These are phyloP conservation scores for Colletotrichum euphorbiae DNA, from an alignment of 2,329 filamentous ascomycete genomes.

Conservation along the genomic window DNA sequence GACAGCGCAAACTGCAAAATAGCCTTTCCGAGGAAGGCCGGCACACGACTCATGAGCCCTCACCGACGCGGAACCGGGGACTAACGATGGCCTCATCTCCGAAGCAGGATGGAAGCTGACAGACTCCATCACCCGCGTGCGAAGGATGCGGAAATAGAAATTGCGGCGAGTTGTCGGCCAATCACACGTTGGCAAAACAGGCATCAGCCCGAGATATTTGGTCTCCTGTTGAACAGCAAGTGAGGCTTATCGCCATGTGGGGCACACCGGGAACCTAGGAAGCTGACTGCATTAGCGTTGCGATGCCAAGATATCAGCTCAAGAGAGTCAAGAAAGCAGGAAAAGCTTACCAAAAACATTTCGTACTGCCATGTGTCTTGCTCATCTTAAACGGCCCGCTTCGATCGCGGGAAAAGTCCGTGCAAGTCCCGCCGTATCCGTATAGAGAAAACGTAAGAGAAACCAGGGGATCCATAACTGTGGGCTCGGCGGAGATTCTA, in stretches of 20 bases:
- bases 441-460: background rate
- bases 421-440: background rate
- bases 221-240: background rate
- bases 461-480: too few species aligned
- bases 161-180: too few species aligned
- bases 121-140: too few species aligned
- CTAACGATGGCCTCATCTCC: too few species aligned
- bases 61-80: too few species aligned
- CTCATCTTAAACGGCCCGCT: background rate
- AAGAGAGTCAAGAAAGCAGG: slow-evolving; percentile 5
- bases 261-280: background rate
- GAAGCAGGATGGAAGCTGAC: background rate
- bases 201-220: background rate
- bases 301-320: background rate
- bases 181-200: too few species aligned
- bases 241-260: slow-evolving; percentile 10
- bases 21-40: too few species aligned
- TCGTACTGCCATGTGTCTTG: background rate
- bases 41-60: too few species aligned
- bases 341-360: slow-evolving; percentile 1
- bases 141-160: too few species aligned
- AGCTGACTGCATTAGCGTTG: slow-evolving; percentile 6
- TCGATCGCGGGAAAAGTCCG: background rate
- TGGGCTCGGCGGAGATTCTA: slow-evolving; percentile 6
- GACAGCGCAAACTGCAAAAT: too few species aligned